A percentile compares a stretch with the other conserved stretches of the same genome.
Conservation (phyloP, 2,329 filamentous ascomycete species). For the Aspergillus puulaauensis region DNA sequence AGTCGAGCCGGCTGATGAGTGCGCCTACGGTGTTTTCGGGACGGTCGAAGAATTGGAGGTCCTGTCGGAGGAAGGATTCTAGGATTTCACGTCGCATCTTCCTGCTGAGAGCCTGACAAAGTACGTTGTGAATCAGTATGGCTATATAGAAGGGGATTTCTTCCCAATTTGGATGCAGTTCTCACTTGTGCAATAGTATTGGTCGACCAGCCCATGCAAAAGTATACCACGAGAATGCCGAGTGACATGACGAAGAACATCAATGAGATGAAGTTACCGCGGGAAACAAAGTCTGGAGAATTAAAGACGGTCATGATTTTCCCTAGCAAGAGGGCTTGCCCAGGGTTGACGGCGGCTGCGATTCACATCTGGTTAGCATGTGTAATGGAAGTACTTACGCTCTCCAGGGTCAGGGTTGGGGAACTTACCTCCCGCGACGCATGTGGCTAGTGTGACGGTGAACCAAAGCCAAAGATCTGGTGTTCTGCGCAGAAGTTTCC, state of each 20-base stretch:
- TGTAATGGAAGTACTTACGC: background rate
- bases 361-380: background rate
- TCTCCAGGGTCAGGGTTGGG: background rate
- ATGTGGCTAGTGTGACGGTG: background rate
- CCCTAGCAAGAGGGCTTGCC: background rate
- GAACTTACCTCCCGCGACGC: background rate
- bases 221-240: constrained; percentile 36
- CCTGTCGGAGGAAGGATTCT: constrained; percentile 25
- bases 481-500: background rate
- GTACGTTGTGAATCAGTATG: background rate
- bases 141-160: background rate
- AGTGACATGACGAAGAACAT: constrained; percentile 8
- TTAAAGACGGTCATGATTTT: background rate
- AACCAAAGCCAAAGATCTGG: background rate
- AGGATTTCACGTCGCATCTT: constrained; percentile 24
- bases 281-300: background rate
- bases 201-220: constrained; percentile 34
- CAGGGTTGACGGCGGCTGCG: constrained; percentile 45
- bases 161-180: background rate
- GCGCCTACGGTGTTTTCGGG: constrained; percentile 31
- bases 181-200: constrained; percentile 23
- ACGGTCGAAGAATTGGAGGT: constrained; percentile 33
- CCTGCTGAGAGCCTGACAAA: constrained; percentile 17
- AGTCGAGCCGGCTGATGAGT: constrained; percentile 25
- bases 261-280: background rate